Conservation (phyloP, 768 basidiomycete species). For the Mrakia gelida region DNA sequence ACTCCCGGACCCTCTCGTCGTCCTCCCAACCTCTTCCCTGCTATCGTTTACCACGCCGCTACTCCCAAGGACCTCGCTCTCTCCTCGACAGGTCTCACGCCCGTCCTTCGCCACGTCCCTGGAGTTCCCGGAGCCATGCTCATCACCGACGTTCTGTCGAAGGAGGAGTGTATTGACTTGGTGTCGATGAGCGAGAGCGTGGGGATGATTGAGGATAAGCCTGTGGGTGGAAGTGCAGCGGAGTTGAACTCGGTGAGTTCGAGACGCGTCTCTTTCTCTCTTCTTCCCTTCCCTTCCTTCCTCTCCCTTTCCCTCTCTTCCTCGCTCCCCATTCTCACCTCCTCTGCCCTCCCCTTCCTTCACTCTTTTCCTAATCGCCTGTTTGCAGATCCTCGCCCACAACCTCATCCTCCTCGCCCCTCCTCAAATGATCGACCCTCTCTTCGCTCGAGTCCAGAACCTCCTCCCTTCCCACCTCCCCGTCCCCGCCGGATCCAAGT, state of each 20-base stretch:
- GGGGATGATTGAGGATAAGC: constrained; percentile 55
- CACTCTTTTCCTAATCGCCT: too few species aligned
- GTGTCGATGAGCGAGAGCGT: constrained; percentile 51
- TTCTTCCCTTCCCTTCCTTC: not conserved
- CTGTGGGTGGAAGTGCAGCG: constrained; percentile 50
- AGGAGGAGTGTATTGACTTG: constrained; percentile 50
- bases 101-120: constrained; percentile 46
- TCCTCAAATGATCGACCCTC: constrained; percentile 19
- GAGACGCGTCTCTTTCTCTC: not conserved
- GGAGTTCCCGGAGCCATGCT: constrained; percentile 53
- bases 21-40: constrained; percentile 55
- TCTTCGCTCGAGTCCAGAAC: constrained; percentile 23
- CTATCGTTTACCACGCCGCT: constrained; percentile 49
- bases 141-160: constrained; percentile 52
- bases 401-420: constrained; percentile 32
- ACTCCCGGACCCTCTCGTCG: constrained; percentile 52
- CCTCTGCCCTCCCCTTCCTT: not conserved
- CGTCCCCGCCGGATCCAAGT: constrained; percentile 21
- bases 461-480: constrained; percentile 21
- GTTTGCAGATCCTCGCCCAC: constrained; percentile 28
- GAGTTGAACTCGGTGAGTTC: constrained; percentile 48
- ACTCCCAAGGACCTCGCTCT: constrained; percentile 43
- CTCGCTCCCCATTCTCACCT: too few species aligned
- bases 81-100: constrained; percentile 40
- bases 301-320: too few species aligned